Evolutionary conservation across 768 basidiomycete genomes (phyloP), one percentile per base, ranked within the genome.

Genomic region (Macrolepiota fuliginosa): DNA sequence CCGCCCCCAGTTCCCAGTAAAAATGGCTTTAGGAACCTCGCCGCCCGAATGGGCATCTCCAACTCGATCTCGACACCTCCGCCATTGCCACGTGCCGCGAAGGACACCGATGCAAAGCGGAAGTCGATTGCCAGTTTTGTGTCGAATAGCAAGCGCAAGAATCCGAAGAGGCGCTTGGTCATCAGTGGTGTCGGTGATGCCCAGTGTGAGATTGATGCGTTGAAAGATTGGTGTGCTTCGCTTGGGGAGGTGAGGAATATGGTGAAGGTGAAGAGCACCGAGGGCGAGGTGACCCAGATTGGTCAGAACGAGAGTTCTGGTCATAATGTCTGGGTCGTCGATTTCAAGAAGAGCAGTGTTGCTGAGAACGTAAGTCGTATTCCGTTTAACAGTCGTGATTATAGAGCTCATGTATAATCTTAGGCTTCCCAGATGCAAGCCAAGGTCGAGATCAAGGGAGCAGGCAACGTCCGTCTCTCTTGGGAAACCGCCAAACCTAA

Each of bases 381-480:
- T 40, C 35, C 22, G 15, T 35, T 19, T 47, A 57, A 11, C 29
- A 11, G 47, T 62, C 51, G 25, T 19, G 19, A 24, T 57, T 37
- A 45, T 45, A 12, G 2, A 35, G 29, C 35, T 55, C 32, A 39
- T 47, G 19, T 39, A 25, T 19, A 51, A 42, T 58, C 24, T 63
- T n/a, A 77, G 76, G 75, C 76, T n/a, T 77, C 76, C 62, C 70
- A 75, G 53, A 56, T 77, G 51, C 75, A 77, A 61, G 76, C 74
- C 2, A 71, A 75, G 45, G 75, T 79, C 29, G 55, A 64, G 59
- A 77, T 79, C 62, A 74, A 72, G 45, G 77, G 77, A 32, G 77
- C 74, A 3, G 77, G 76, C 27, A 78, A 74, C 49, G 77, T 77
- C 22, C 67, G 67, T 50, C 61, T 79, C 32, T 74, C 74, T 15